Conservation (phyloP, 306 rosid genomes). For the Rubus parviflorus region DNA sequence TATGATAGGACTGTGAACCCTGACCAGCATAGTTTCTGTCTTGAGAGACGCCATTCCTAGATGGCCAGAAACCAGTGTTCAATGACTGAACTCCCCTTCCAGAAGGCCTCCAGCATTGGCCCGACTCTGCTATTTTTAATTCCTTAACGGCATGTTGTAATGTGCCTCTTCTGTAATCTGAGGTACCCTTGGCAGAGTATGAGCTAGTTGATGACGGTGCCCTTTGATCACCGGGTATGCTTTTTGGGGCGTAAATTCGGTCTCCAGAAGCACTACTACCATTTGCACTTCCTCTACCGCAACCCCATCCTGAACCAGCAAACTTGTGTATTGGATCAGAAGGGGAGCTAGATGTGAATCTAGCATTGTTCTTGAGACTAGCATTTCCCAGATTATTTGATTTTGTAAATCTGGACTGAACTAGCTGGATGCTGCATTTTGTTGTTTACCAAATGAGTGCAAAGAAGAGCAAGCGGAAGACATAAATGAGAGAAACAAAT, state of each 20-base stretch:
- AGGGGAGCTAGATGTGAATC: background rate
- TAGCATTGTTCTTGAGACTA: background rate
- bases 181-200: background rate
- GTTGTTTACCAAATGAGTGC: background rate
- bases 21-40: background rate
- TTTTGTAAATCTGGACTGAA: slow-evolving; percentile 4
- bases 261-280: background rate
- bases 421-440: slow-evolving; percentile 11
- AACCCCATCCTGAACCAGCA: slow-evolving; percentile 41
- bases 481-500: background rate
- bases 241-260: background rate
- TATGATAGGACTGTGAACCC: background rate
- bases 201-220: background rate
- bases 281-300: slow-evolving; percentile 29
- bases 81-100: slow-evolving; percentile 5
- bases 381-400: background rate
- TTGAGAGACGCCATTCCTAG: background rate
- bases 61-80: slow-evolving; percentile 16
- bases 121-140: background rate
- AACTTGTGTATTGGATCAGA: slow-evolving; percentile 9
- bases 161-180: background rate
- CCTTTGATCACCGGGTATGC: background rate
- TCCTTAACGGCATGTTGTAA: slow-evolving; percentile 2
- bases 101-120: background rate
- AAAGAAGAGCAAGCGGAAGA: background rate